Evolutionary conservation across 768 basidiomycete species (phyloP).

Genomic region (Boletales sp.): DNA sequence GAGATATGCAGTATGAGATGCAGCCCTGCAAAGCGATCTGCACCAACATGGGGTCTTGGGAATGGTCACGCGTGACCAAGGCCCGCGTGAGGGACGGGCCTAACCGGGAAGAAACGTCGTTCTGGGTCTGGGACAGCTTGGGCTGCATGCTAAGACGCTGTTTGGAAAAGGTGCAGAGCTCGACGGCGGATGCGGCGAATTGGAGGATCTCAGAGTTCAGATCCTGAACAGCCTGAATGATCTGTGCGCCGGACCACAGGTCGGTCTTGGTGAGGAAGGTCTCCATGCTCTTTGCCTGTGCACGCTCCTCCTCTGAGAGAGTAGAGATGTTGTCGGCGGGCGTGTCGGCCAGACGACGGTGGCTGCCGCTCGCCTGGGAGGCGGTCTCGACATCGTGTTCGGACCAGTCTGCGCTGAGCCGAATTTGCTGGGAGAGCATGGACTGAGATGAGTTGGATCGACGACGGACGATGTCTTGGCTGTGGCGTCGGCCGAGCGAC

Average conservation of each 20-base stretch:
- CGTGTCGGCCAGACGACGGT: slow-evolving; percentile 11
- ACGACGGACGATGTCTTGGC: slow-evolving; percentile 23
- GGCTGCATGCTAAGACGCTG: slow-evolving; percentile 35
- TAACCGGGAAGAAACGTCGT: slow-evolving; percentile 60
- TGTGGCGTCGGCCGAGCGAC: slow-evolving; percentile 28
- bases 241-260: slow-evolving; percentile 70
- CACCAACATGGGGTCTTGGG: slow-evolving; percentile 72
- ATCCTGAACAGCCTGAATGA: slow-evolving; percentile 76
- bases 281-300: slow-evolving; percentile 56
- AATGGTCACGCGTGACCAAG: slow-evolving; percentile 60
- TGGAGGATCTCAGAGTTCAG: slow-evolving; percentile 81
- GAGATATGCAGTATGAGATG: slow-evolving; percentile 60
- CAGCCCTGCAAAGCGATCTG: slow-evolving; percentile 75
- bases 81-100: slow-evolving; percentile 60
- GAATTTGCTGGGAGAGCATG: slow-evolving; percentile 27
- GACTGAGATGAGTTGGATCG: slow-evolving; percentile 32
- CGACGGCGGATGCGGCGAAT: slow-evolving; percentile 71
- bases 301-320: slow-evolving; percentile 50
- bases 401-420: slow-evolving; percentile 32
- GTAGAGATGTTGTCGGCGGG: slow-evolving; percentile 27
- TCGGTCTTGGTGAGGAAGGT: slow-evolving; percentile 73
- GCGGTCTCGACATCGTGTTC: slow-evolving; percentile 20
- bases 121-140: slow-evolving; percentile 48
- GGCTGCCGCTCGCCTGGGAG: slow-evolving; percentile 13
- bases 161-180: slow-evolving; percentile 54